These are phyloP conservation scores for Colletotrichum sp. DNA, from an alignment of 2,329 filamentous ascomycete genomes.

Conservation along the genomic window DNA sequence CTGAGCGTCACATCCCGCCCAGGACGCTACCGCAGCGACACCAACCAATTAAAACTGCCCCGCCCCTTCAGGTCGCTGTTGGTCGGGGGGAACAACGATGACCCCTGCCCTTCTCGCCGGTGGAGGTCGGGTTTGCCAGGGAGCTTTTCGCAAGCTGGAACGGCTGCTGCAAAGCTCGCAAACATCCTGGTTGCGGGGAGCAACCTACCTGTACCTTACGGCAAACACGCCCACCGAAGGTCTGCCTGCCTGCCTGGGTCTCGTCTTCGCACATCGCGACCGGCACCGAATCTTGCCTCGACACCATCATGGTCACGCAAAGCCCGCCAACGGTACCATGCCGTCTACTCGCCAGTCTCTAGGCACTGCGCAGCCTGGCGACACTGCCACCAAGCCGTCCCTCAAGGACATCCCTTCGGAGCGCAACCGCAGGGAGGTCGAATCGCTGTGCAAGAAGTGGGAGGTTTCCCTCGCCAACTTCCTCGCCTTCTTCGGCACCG, in stretches of 20 bases:
- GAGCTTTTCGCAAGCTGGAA: neutral
- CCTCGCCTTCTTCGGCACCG: neutral
- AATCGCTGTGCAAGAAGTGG: neutral
- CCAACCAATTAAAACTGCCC: neutral
- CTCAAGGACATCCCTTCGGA: neutral
- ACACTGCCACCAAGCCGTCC: neutral
- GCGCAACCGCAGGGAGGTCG: neutral
- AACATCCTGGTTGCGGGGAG: neutral
- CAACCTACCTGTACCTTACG: neutral
- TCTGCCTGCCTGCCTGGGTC: neutral
- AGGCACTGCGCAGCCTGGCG: neutral
- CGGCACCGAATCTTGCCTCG: neutral
- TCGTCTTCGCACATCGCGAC: neutral
- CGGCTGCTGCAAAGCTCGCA: neutral
- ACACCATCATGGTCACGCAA: neutral
- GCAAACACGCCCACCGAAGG: neutral
- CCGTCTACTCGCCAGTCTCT: neutral
- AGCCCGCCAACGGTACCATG: neutral
- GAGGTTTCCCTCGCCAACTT: neutral
- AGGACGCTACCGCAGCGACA: neutral
- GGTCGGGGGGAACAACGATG: neutral
- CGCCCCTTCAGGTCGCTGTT: neutral
- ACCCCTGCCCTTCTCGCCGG: neutral
- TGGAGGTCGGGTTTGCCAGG: neutral
- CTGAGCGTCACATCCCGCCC: no score